These are phyloP conservation scores for Tetrapisispora taiwanensis DNA, from an alignment of 805 yeast species.

Conservation along the genomic window DNA sequence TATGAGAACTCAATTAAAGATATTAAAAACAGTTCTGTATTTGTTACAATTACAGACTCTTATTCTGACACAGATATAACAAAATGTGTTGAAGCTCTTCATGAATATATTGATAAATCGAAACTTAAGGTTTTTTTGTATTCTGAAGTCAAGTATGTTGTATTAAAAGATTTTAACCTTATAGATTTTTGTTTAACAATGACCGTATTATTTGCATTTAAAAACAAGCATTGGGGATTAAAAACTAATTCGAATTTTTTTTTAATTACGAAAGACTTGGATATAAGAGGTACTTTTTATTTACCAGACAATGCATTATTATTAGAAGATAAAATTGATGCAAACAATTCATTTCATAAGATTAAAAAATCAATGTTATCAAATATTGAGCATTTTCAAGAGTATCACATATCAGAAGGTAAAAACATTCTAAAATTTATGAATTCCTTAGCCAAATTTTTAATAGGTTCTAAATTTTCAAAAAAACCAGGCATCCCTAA, in stretches of 20 bases:
- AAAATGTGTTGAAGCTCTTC: slow-evolving; percentile 9
- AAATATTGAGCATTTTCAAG: slow-evolving; percentile 10
- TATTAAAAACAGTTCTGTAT: slow-evolving; percentile 13
- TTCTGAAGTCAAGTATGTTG: slow-evolving; percentile 3
- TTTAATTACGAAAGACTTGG: slow-evolving; percentile 8
- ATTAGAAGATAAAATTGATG: neutral
- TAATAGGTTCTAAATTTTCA: slow-evolving; percentile 15
- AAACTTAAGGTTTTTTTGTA: slow-evolving; percentile 7
- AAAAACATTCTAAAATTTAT: slow-evolving; percentile 10
- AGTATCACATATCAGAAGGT: slow-evolving; percentile 6
- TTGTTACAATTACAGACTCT: slow-evolving; percentile 7
- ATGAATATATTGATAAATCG: slow-evolving; percentile 11
- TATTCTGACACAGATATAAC: slow-evolving; percentile 1
- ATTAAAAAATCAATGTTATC: neutral
- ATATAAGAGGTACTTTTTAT: slow-evolving; percentile 12
- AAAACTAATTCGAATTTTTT: slow-evolving; percentile 7
- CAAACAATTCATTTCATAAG: neutral
- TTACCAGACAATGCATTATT: slow-evolving; percentile 9
- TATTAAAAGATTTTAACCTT: slow-evolving; percentile 11
- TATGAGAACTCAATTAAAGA: slow-evolving; percentile 5
- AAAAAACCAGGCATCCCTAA: slow-evolving; percentile 6
- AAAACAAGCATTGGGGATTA: slow-evolving; percentile 9
- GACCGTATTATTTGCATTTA: slow-evolving; percentile 11
- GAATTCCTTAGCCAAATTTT: slow-evolving; percentile 7
- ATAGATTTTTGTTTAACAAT: slow-evolving; percentile 18